Base-by-base conservation (phyloP, 352 stramenopile species). In the Stephanocyclus meneghinianus region DNA sequence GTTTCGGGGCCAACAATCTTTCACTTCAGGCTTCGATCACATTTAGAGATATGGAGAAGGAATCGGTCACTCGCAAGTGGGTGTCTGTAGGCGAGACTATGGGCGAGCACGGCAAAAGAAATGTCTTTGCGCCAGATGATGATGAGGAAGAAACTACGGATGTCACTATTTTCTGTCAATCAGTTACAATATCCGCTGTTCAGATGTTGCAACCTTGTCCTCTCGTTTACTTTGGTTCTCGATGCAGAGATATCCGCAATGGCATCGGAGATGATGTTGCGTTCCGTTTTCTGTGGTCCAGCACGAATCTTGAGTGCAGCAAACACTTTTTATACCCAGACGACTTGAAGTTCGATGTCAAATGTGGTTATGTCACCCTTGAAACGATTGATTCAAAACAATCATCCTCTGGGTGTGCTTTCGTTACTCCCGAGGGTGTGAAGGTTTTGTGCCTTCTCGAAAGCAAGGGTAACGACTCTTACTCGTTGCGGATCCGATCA, bases 141-240 rank as follows among this genome's bases (percentile, higher is more conserved):
- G 76, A 81, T 16, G 68, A 78, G 59, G 72, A 78, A 64, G 56
- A 67, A 70, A 81, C 66, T 5, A 32, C 72, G 40, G 81, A 90
- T 71, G 63, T 91, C 63, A 80, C 59, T 0, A 67, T 92, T 32
- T 37, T 63, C 6, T 81, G 78, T 26, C 81, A 89, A 71, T 45
- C 72, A 10, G 77, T 90, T 32, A 73, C 61, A 48, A 76, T 92
- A 57, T 84, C 85, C 16, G 64, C 80, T 45, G 83, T 90, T 61
- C 55, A 74, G 51, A 68, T 76, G 56, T 64, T 92, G 50, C 81
- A 91, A 45, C 87, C 87, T 15, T 91, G 87, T 71, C 87, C 85
- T 47, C 75, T 92, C 65, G 79, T 91, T 29, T 91, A 90, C 68
- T 91, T 89, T 68, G 48, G 59, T 13, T 79, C 70, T 44, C 45